phyloP scores from a whole-genome alignment of 257 asterid genomes.

The Solanum verrucosum region DNA sequence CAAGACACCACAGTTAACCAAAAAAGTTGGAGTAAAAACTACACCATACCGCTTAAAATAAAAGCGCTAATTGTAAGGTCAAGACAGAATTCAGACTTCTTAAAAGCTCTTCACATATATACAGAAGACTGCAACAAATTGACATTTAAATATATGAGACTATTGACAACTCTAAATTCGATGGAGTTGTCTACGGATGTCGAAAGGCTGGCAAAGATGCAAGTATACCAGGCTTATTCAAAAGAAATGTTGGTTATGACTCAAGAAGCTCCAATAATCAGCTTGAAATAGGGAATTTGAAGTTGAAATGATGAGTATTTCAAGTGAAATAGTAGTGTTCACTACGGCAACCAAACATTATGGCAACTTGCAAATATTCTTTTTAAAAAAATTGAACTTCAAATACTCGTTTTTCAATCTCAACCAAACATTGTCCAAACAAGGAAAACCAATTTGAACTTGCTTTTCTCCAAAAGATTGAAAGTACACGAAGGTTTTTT shows the following conservation, averaged over 20 bases:
- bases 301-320: neutral
- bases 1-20: neutral
- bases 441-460: neutral
- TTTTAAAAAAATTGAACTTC: neutral
- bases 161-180: neutral
- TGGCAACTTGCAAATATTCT: neutral
- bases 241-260: neutral
- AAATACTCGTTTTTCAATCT: neutral
- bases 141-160: neutral
- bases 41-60: neutral
- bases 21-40: neutral
- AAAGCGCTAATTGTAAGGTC: neutral
- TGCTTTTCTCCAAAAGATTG: neutral
- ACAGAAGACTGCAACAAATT: neutral
- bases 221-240: neutral
- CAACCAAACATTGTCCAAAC: neutral
- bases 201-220: neutral
- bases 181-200: neutral
- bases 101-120: neutral
- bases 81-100: neutral
- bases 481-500: neutral
- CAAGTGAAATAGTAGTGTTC: neutral
- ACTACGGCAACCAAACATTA: neutral
- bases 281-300: neutral
- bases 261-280: neutral